Evolutionary conservation across 2,329 filamentous ascomycete species (phyloP), one percentile per base, ranked within the genome.

Genomic region (Pseudogymnoascus sp.): DNA sequence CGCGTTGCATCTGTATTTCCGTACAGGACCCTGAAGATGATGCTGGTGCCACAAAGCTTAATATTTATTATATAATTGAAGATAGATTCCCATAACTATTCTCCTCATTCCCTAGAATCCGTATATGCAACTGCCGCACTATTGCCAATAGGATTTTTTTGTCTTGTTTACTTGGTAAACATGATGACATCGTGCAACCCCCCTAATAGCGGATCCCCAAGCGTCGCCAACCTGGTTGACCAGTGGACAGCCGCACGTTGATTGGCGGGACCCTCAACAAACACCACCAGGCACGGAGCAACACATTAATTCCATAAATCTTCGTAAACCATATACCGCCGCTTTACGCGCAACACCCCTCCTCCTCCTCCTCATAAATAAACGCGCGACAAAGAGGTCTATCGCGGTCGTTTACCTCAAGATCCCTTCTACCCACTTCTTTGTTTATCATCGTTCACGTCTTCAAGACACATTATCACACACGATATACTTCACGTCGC

Each of bases 261-360:
- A 54, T 54, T 54, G 45, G 45, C 45, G 45, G 45, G 45, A 54
- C 45, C 45, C 45, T 16, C 45, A 54, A 54, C 45, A 54, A 54
- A 54, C 45, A 54, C 45, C 10, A 54, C 23, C 45, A 54, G 45
- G 45, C 45, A 54, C 45, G 23, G 45, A 54, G 45, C 45, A 54
- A 54, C 45, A 54, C 45, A 54, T 54, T 54, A 54, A 31, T 54
- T 54, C 45, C 45, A 54, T 54, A 54, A 54, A 37, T 63, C 43
- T 45, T 62, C 25, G 39, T 62, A 43, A 31, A 54, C 43, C 61
- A 31, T 31, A 31, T 62, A 43, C 34, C 61, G 41, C 41, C 34
- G 61, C 61, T 43, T 31, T 62, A 51, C 45, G 45, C 45, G 45
- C 45, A 51, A 51, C 45, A 51, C 45, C 23, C 28, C 28, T 31